These are phyloP conservation scores for Boletus rubescentipes DNA, from an alignment of 768 basidiomycete species.

Conservation along the genomic window DNA sequence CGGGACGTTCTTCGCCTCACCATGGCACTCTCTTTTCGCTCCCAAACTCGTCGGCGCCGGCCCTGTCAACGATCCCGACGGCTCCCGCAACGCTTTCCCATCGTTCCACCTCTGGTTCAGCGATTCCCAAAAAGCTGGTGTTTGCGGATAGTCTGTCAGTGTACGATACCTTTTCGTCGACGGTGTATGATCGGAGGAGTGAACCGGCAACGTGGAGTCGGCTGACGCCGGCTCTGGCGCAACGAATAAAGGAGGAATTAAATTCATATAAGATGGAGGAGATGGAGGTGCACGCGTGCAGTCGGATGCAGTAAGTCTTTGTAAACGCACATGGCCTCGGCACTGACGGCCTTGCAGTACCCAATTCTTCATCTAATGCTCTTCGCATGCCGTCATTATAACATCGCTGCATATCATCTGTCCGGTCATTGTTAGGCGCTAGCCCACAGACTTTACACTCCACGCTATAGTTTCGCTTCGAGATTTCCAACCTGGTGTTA, in stretches of 20 bases:
- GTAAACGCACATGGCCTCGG: neutral
- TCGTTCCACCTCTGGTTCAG: slow-evolving; percentile 72
- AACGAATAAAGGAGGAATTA: slow-evolving; percentile 96
- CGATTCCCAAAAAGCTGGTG: slow-evolving; percentile 72
- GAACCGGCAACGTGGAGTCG: slow-evolving; percentile 98
- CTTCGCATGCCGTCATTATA: slow-evolving; percentile 20
- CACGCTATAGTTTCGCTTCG: slow-evolving; percentile 20
- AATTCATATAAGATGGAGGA: slow-evolving; percentile 99
- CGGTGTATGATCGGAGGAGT: slow-evolving; percentile 90
- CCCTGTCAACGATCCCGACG: slow-evolving; percentile 59
- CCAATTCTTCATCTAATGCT: slow-evolving; percentile 79
- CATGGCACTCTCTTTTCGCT: slow-evolving; percentile 65
- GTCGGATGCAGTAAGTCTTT: slow-evolving; percentile 79
- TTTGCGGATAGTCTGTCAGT: slow-evolving; percentile 93
- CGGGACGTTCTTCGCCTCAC: slow-evolving; percentile 36
- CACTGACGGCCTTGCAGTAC: slow-evolving; percentile 49
- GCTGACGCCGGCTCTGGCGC: slow-evolving; percentile 90
- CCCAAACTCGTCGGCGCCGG: slow-evolving; percentile 88
- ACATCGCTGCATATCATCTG: slow-evolving; percentile 29
- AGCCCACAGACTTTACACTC: slow-evolving; percentile 29
- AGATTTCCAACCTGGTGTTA: slow-evolving; percentile 26
- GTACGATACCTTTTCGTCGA: slow-evolving; percentile 92
- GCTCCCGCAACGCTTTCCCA: slow-evolving; percentile 56
- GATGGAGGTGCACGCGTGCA: slow-evolving; percentile 97
- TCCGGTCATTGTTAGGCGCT: slow-evolving; percentile 27